Percentiles rank a stretch among this genome's conserved stretches.
These are phyloP conservation scores for Septoria linicola DNA, from an alignment of 2,329 filamentous ascomycete genomes.

Conservation along the genomic window DNA sequence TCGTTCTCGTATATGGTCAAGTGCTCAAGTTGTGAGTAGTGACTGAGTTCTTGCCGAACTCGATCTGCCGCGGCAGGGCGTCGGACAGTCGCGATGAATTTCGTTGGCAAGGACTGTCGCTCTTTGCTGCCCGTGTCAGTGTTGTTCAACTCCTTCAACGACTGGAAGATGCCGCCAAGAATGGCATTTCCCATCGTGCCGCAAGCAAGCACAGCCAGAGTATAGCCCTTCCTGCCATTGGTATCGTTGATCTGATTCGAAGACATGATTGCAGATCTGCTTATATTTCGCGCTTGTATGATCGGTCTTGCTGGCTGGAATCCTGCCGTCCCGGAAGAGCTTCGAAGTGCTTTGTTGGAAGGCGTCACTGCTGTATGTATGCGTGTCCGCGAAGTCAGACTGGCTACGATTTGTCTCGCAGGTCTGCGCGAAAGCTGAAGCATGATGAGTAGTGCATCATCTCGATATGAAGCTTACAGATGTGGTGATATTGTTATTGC, in stretches of 20 bases:
- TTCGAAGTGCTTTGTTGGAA: too few species aligned
- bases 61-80: conserved; percentile 66
- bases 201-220: conserved; percentile 77
- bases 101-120: conserved; percentile 60
- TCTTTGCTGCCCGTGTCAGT: conserved; percentile 5
- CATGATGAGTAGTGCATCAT: too few species aligned
- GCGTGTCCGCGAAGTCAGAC: too few species aligned
- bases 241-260: conserved; percentile 25
- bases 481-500: too few species aligned
- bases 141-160: conserved; percentile 54
- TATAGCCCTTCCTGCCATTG: conserved; percentile 49
- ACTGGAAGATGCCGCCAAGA: conserved; percentile 74
- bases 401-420: too few species aligned
- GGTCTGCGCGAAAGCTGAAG: too few species aligned
- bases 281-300: too few species aligned
- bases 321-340: too few species aligned
- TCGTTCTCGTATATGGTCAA: conserved; percentile 69
- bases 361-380: too few species aligned
- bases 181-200: conserved; percentile 89
- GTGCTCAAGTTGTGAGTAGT: conserved; percentile 54
- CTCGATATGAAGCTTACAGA: too few species aligned
- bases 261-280: conserved; percentile 20
- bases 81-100: conserved; percentile 79
- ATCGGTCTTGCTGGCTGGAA: too few species aligned
- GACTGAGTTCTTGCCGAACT: conserved; percentile 64